Base-by-base conservation (phyloP, 148 eudicot genomes). In the Cornus florida region DNA sequence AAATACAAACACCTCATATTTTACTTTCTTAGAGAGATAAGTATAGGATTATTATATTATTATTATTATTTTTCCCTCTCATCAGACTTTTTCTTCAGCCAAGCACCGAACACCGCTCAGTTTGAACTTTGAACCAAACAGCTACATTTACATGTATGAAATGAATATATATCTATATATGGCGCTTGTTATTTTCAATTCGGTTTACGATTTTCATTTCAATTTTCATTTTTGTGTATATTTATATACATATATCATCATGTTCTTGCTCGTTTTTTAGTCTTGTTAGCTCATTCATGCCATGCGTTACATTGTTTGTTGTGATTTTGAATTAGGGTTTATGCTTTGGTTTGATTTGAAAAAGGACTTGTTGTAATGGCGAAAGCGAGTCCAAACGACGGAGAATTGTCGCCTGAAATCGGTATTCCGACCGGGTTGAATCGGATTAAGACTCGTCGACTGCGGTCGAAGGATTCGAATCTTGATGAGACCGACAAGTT, bases 361-460 rank as follows among this genome's bases (percentile, higher is more conserved):
- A 10, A 43, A 22, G 23, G 24, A 62, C 19, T 64, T 23, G 14
- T 72, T 78, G 62, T 6, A n/a, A 85, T 80, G 91, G 78, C 76
- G 80, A 84, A 78, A 76, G 60, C 71, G 75, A 78, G 81, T 70
- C 73, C 28, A 39, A 38, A 82, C 82, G 87, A 80, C 79, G 90
- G 74, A 60, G 86, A 71, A 41, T 82, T 86, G 83, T 35, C 62
- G 82, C 53, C 84, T 69, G 87, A 82, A 57, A 53, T 66, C 73
- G 91, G 80, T 39, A 84, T 90, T 84, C 93, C 91, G 78, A 76
- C 81, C 74, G 88, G 94, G 6, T 79, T 91, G 80, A 89, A 89
- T 77, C 89, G 92, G 74, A 89, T 91, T 73, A 91, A 83, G 84
- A 91, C 94, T 78, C 88, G 84, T 33, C 77, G 83, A n/a, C 80